These are phyloP conservation scores for Trypanosoma congolense DNA, from an alignment of 208 protist species.

Conservation along the genomic window DNA sequence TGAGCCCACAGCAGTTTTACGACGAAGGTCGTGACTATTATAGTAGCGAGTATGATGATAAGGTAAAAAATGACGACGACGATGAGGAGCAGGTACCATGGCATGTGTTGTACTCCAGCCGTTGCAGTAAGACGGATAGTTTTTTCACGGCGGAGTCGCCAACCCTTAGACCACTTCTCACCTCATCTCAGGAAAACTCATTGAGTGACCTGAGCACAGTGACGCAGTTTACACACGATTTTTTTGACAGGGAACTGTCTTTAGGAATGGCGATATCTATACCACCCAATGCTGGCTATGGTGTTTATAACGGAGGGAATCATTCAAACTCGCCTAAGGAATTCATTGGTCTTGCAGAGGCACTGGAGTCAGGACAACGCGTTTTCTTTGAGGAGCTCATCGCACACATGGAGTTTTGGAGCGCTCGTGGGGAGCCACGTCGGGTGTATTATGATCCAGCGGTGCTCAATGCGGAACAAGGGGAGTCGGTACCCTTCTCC, in stretches of 20 bases:
- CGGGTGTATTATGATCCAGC: constrained; percentile 22
- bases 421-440: constrained; percentile 47
- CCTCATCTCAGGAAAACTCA: neutral
- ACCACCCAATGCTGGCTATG: constrained; percentile 43
- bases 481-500: neutral
- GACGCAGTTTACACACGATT: neutral
- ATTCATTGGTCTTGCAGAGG: neutral
- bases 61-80: constrained; percentile 5
- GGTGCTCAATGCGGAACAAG: neutral
- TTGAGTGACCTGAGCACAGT: neutral
- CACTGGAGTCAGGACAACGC: constrained; percentile 35
- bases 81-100: constrained; percentile 20
- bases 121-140: constrained; percentile 35
- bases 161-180: constrained; percentile 2
- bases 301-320: neutral
- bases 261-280: constrained; percentile 48
- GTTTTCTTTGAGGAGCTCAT: constrained; percentile 61
- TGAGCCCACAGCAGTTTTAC: too few species aligned
- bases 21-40: neutral
- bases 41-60: neutral
- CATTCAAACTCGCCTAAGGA: neutral
- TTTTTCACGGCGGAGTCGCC: constrained; percentile 11
- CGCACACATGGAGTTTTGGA: constrained; percentile 67
- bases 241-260: constrained; percentile 14
- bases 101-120: constrained; percentile 38